Conservation (phyloP, 495 filamentous ascomycete species). For the Tuber borchii region DNA sequence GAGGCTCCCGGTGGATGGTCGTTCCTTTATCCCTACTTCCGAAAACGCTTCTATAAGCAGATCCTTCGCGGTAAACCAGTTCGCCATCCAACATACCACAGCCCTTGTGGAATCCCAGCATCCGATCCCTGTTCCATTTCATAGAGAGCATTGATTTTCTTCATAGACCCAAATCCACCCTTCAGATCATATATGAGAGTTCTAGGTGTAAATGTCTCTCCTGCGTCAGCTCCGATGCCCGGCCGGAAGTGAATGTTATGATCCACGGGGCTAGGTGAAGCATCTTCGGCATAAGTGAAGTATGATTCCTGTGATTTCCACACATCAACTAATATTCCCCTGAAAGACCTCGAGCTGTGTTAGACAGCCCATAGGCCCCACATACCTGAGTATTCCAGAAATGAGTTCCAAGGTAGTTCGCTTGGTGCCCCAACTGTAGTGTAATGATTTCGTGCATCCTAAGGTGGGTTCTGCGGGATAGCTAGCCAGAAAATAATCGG, state of each 20-base stretch:
- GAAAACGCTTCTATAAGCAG: neutral
- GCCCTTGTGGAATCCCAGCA: conserved; percentile 24
- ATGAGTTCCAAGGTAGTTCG: conserved; percentile 93
- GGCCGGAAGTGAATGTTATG: conserved; percentile 89
- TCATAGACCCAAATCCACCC: conserved; percentile 75
- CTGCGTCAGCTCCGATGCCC: conserved; percentile 72
- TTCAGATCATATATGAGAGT: conserved; percentile 94
- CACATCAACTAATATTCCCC: neutral
- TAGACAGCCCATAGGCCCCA: conserved; percentile 2
- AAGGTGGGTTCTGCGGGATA: neutral
- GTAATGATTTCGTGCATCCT: conserved; percentile 94
- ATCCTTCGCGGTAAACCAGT: neutral
- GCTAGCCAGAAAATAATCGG: neutral
- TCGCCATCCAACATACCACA: conserved; percentile 23
- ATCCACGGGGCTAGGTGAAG: conserved; percentile 64
- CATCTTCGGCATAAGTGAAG: conserved; percentile 73
- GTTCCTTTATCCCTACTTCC: conserved; percentile 59
- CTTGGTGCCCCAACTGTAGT: conserved; percentile 82
- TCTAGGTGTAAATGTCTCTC: conserved; percentile 86
- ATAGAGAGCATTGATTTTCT: conserved; percentile 83
- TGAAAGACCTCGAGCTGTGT: neutral
- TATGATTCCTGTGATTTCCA: conserved; percentile 71
- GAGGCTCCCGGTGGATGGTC: conserved; percentile 58
- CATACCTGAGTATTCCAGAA: conserved; percentile 92
- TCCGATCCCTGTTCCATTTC: conserved; percentile 55